These are phyloP conservation scores for Xylariaceae sp. DNA, from an alignment of 2,329 filamentous ascomycete genomes.

Conservation along the genomic window DNA sequence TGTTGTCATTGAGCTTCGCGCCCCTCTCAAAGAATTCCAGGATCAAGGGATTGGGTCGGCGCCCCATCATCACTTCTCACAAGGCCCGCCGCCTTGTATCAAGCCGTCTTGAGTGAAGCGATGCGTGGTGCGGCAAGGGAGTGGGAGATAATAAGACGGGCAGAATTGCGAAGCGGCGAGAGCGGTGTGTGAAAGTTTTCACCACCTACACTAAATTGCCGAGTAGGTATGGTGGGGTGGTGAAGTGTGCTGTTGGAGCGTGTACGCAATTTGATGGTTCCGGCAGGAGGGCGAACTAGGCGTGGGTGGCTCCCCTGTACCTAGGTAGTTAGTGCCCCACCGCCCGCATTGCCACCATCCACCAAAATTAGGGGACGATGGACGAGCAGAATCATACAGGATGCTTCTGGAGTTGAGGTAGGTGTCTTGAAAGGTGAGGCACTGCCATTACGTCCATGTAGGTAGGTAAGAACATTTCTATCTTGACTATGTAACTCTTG, in stretches of 20 bases:
- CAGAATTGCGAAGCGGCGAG: conserved; percentile 33
- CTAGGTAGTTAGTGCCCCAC: too few species aligned
- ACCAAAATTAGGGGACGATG: too few species aligned
- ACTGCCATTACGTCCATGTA: too few species aligned
- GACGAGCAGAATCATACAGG: too few species aligned
- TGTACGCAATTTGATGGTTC: too few species aligned
- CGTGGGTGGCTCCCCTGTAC: not conserved
- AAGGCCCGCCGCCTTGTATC: too few species aligned
- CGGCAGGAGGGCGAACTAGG: too few species aligned
- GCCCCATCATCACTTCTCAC: conserved; percentile 60
- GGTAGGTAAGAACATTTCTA: too few species aligned
- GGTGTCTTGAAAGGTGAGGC: too few species aligned
- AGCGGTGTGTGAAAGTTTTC: conserved; percentile 30
- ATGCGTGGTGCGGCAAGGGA: conserved; percentile 6
- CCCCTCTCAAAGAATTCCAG: conserved; percentile 86
- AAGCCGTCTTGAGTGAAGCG: not conserved
- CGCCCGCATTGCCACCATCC: too few species aligned
- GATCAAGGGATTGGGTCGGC: conserved; percentile 80
- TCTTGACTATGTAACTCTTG: too few species aligned
- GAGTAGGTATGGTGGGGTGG: not conserved
- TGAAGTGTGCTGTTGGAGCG: not conserved
- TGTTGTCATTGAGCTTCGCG: conserved; percentile 80
- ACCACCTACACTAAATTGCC: conserved; percentile 14
- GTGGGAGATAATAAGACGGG: conserved; percentile 28
- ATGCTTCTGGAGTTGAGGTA: too few species aligned